Conservation (phyloP, 768 basidiomycete genomes). For the Cystofilobasidium macerans region DNA sequence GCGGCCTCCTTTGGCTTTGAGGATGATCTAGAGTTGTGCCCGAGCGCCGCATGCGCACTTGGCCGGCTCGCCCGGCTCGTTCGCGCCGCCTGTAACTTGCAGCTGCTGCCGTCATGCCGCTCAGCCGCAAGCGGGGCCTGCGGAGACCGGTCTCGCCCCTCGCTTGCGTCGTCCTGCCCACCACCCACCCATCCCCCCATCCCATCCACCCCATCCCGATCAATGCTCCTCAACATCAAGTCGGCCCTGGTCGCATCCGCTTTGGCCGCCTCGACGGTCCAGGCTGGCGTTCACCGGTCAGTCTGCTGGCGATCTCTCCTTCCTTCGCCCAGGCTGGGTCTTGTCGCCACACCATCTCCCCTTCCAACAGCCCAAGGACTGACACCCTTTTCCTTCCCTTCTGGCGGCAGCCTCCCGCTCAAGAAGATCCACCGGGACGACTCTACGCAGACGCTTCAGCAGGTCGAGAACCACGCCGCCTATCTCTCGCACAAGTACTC, state of each 20-base stretch:
- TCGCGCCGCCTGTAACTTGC: too few relatives aligned
- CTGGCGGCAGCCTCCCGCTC: slow-evolving; percentile 61
- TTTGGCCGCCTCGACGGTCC: slow-evolving; percentile 18
- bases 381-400: neutral
- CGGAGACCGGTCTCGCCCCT: neutral
- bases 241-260: slow-evolving; percentile 8
- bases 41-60: too few relatives aligned
- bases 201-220: neutral
- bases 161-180: neutral
- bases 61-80: too few relatives aligned
- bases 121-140: neutral
- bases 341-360: neutral
- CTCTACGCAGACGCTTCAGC: slow-evolving; percentile 38
- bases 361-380: neutral
- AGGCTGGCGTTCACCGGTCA: slow-evolving; percentile 25
- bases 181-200: neutral
- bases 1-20: too few relatives aligned
- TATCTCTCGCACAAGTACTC: slow-evolving; percentile 95
- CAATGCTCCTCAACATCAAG: slow-evolving; percentile 15
- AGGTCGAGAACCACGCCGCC: slow-evolving; percentile 49
- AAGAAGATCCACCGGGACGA: slow-evolving; percentile 55
- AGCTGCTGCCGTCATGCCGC: too few relatives aligned
- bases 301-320: slow-evolving; percentile 13
- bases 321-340: neutral
- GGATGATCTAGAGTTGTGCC: too few relatives aligned